A percentile compares a stretch with the other conserved stretches of the same genome.
phyloP scores from a whole-genome alignment of 2,329 filamentous ascomycete species.

The Trichoderma sp. region DNA sequence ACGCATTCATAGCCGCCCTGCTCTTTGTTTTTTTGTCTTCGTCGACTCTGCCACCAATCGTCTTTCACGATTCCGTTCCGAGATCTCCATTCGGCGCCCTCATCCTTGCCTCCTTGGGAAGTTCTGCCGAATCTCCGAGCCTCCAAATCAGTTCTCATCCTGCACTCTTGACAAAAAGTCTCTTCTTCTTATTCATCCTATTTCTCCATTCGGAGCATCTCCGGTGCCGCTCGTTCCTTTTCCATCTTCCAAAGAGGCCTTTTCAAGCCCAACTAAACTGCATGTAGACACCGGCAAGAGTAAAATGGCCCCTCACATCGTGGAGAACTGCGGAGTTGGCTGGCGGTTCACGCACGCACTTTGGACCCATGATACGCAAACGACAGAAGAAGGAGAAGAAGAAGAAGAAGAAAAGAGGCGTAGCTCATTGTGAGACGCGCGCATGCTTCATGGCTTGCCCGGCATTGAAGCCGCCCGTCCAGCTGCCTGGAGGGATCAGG shows the following conservation, averaged over 20 bases:
- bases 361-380: neutral
- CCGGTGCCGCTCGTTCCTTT: slow-evolving; percentile 11
- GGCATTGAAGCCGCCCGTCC: neutral
- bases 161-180: neutral
- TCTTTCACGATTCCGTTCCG: slow-evolving; percentile 9
- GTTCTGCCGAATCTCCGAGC: neutral
- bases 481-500: slow-evolving; percentile 11
- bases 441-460: neutral
- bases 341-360: neutral
- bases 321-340: neutral
- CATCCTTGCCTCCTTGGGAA: neutral
- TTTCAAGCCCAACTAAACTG: neutral
- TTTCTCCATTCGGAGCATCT: neutral
- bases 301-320: neutral
- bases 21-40: neutral
- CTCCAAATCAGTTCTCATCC: neutral
- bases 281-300: neutral
- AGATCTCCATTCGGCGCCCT: neutral
- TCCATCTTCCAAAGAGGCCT: neutral
- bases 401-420: neutral
- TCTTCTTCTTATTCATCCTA: neutral
- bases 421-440: slow-evolving; percentile 1
- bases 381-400: neutral
- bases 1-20: neutral
- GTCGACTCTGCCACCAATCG: neutral